phyloP scores from a whole-genome alignment of 345 rosid species.

The Gossypium thurberi region DNA sequence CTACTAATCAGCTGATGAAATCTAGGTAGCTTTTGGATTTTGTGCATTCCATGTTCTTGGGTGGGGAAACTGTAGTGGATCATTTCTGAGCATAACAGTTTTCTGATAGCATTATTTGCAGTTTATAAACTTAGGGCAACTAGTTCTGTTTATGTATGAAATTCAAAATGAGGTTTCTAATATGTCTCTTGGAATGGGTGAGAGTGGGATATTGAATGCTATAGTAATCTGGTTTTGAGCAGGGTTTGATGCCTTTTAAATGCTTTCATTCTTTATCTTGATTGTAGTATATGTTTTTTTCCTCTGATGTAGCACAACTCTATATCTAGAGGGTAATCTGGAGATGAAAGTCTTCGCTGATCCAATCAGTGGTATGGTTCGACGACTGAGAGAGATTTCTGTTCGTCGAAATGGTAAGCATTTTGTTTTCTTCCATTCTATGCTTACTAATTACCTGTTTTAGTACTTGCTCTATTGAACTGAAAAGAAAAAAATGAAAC shows the following conservation, averaged over 20 bases:
- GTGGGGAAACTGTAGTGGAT: neutral
- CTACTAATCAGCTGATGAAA: neutral
- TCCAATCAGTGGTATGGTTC: constrained; percentile 67
- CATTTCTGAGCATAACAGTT: neutral
- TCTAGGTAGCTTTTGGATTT: neutral
- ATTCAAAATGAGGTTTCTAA: neutral
- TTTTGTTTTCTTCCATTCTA: neutral
- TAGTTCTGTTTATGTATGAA: neutral
- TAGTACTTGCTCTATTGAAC: neutral
- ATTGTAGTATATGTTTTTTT: neutral
- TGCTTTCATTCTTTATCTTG: neutral
- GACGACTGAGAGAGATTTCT: constrained; percentile 73
- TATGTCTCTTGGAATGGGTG: neutral
- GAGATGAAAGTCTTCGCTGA: constrained; percentile 78
- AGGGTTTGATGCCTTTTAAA: neutral
- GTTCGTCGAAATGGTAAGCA: constrained; percentile 66
- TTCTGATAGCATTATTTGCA: neutral
- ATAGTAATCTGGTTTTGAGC: constrained; percentile 1
- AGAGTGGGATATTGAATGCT: neutral
- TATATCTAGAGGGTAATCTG: constrained; percentile 84
- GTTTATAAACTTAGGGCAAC: neutral
- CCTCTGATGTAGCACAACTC: constrained; percentile 33
- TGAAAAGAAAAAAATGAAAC: neutral
- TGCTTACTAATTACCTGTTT: neutral
- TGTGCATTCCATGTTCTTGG: neutral